These are phyloP conservation scores for Darksidea phi DNA, from an alignment of 495 filamentous ascomycete genomes.

Conservation along the genomic window DNA sequence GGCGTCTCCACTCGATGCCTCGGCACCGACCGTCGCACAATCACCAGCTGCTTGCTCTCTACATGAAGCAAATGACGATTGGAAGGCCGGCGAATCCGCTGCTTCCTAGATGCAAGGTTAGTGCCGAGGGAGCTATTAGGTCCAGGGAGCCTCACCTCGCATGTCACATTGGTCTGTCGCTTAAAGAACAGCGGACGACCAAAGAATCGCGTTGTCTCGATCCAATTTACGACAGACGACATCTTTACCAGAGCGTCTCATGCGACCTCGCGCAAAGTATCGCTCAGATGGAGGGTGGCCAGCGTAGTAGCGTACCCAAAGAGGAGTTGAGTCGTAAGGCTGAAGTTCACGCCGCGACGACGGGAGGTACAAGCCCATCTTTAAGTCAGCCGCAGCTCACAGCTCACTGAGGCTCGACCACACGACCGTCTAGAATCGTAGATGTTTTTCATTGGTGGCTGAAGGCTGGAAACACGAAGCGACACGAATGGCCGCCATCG, in stretches of 20 bases:
- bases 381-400: slow-evolving; percentile 1
- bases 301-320: background rate
- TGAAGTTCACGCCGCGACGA: background rate
- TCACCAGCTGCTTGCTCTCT: slow-evolving; percentile 6
- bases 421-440: background rate
- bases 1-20: slow-evolving; percentile 7
- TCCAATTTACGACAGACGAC: background rate
- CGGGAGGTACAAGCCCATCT: background rate
- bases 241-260: too few relatives aligned
- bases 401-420: slow-evolving; percentile 5
- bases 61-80: slow-evolving; percentile 5
- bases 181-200: slow-evolving; percentile 1
- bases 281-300: too few relatives aligned
- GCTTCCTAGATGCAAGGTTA: background rate
- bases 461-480: slow-evolving; percentile 5
- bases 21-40: slow-evolving; percentile 1
- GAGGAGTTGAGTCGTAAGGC: slow-evolving; percentile 2
- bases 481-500: slow-evolving; percentile 18
- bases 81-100: background rate
- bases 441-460: slow-evolving; percentile 16
- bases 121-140: background rate
- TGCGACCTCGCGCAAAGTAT: too few relatives aligned
- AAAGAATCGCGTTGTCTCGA: slow-evolving; percentile 6
- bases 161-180: background rate
- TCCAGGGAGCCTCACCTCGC: background rate